Base-by-base conservation (phyloP, 352 stramenopile genomes). In the Globisporangium megalacanthum region DNA sequence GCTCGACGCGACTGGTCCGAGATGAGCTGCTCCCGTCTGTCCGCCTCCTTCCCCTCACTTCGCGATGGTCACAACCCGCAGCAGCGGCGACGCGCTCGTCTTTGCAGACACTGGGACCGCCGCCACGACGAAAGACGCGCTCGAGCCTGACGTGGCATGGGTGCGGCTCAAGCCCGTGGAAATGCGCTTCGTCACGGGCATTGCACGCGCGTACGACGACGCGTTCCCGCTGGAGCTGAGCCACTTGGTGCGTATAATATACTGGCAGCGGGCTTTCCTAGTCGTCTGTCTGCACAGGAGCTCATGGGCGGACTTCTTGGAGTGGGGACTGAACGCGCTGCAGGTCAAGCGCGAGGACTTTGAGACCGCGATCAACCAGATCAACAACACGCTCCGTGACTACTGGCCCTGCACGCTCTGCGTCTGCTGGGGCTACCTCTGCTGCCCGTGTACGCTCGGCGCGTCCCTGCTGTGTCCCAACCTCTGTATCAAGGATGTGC, bases 361-460 rank as follows among this genome's bases (percentile, higher is more conserved):
- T 51, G 68, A 77, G 49, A 72, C 77, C 15, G 81, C 81, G 35
- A 86, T 91, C 64, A 88, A 89, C 64, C 77, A 91, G 72, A 86
- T 91, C 68, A 91, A 91, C 78, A 89, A 89, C 69, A 91, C 81
- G 29, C 70, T 91, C 58, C 74, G 82, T 61, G 81, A 88, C 70
- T 91, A 91, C 61, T 91, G 81, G 81, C 81, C 81, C 36, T 89
- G 81, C 59, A 67, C 77, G 39, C 84, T 89, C 60, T 91, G 78
- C 59, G 66, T 91, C 46, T 85, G 64, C 55, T 87, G 68, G n/a
- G 81, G 81, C 6, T 91, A 89, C 55, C 46, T 62, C 20, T 88
- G 74, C 61, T 89, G 77, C 31, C 69, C 75, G 4, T 91, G 81
- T 58, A 89, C 81, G 9, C 64, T 84, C 11, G 81, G 81, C 0